A percentile compares a stretch with the other conserved stretches of the same genome.
These are phyloP conservation scores for Metarhizium album DNA, from an alignment of 2,329 filamentous ascomycete genomes.

Conservation along the genomic window DNA sequence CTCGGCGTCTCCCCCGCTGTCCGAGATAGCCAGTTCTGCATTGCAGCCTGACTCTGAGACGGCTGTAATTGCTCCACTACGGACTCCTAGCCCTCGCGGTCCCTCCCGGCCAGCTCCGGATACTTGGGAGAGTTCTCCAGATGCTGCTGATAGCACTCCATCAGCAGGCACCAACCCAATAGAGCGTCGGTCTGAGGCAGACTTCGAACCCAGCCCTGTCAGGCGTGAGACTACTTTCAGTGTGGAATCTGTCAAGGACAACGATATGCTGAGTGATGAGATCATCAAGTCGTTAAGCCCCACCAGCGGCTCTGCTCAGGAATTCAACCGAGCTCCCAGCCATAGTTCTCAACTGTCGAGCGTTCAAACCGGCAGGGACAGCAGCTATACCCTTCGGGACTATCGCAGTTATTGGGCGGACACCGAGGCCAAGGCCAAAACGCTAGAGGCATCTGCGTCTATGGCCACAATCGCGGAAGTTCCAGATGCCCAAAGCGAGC, in stretches of 20 bases:
- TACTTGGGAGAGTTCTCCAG: conserved; percentile 23
- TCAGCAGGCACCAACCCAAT: conserved; percentile 25
- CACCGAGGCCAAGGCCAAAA: conserved; percentile 11
- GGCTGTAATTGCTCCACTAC: conserved; percentile 17
- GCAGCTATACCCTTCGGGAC: conserved; percentile 52
- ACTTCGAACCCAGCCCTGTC: conserved; percentile 24
- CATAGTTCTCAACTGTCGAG: conserved; percentile 11
- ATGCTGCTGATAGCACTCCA: conserved; percentile 13
- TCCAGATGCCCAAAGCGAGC: background rate
- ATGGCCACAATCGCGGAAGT: background rate
- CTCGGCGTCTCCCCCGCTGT: background rate
- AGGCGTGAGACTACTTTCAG: conserved; percentile 35
- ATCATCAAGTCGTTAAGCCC: conserved; percentile 61
- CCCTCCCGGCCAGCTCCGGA: background rate
- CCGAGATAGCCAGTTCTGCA: conserved; percentile 6
- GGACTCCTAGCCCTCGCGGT: conserved; percentile 21
- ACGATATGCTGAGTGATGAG: conserved; percentile 60
- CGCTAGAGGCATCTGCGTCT: background rate
- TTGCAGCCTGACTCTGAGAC: conserved; percentile 9
- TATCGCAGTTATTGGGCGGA: conserved; percentile 59
- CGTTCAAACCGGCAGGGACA: conserved; percentile 32
- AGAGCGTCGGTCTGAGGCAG: conserved; percentile 9
- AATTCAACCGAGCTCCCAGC: conserved; percentile 7
- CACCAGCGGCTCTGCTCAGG: conserved; percentile 16
- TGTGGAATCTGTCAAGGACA: conserved; percentile 52